Base-by-base conservation (phyloP, 495 filamentous ascomycete species). In the Tuber borchii region DNA sequence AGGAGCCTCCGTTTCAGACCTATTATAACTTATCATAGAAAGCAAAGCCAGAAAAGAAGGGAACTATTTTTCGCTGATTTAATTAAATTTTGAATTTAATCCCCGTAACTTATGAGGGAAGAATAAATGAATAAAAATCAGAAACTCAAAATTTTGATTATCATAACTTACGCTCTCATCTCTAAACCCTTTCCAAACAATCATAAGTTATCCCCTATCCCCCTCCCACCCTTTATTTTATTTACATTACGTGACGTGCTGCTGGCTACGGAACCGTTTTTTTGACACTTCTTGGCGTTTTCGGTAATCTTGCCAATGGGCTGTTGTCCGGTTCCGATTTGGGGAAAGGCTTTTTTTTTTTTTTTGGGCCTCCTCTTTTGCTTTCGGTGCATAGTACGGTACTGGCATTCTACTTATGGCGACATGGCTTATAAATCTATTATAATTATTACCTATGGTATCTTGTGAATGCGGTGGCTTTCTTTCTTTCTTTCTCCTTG, bases 211-310 rank as follows among this genome's bases (percentile, higher is more conserved):
- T 51, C 48, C 48, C 6, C 45, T 20, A 4, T 12, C 48, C 2
- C 22, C 20, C 20, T 1, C 48, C 48, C 22, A 22, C 22, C 8
- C 3, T 9, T n/a, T 12, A 9, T 9, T 51, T n/a, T 40, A n/a
- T n/a, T 10, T n/a, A 61, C 51, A 31, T 61, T 31, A 61, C n/a
- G 51, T 61, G 51, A 61, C n/a, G 51, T 61, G 51, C 51, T n/a
- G 51, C n/a, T 51, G 48, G 39, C 48, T 51, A 61, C 51, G 48
- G 22, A 61, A 31, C 51, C 51, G 51, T 26, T 61, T 61, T 56
- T 61, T 61, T 61, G 51, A 61, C 56, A 65, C 31, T 65, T 65
- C 56, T 65, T 65, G 56, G 56, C 56, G 4, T 34, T 65, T 65
- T 65, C 56, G 56, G 56, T 65, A 65, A 65, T 65, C 56, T 65